Conservation (phyloP, 1,139 yeast genomes). For the Suhomyces choctaworum region DNA sequence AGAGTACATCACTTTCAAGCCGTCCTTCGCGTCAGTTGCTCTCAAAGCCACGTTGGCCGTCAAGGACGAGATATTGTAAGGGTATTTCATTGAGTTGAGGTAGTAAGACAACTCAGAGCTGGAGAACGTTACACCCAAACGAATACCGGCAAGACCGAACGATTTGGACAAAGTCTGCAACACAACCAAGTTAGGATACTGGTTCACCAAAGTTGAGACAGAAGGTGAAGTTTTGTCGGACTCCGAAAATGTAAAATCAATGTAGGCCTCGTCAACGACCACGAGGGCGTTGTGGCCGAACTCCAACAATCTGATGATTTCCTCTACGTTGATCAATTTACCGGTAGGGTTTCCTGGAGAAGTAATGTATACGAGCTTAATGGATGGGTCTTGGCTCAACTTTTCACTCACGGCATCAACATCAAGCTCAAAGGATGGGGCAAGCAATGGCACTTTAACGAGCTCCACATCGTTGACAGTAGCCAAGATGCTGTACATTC, state of each 20-base stretch:
- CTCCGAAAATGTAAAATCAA: slow-evolving; percentile 62
- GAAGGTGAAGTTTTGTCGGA: slow-evolving; percentile 45
- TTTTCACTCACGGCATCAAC: slow-evolving; percentile 54
- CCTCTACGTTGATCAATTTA: slow-evolving; percentile 50
- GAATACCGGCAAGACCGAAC: slow-evolving; percentile 92
- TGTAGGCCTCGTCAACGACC: slow-evolving; percentile 91
- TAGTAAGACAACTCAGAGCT: slow-evolving; percentile 58
- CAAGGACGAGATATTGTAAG: slow-evolving; percentile 86
- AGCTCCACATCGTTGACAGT: slow-evolving; percentile 82
- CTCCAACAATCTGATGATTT: slow-evolving; percentile 53
- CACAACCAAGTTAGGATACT: slow-evolving; percentile 81
- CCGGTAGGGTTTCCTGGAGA: slow-evolving; percentile 99
- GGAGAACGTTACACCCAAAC: slow-evolving; percentile 80
- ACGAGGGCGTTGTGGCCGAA: slow-evolving; percentile 75
- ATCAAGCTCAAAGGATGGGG: slow-evolving; percentile 66
- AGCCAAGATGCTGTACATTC: slow-evolving; percentile 94
- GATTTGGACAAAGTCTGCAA: slow-evolving; percentile 92
- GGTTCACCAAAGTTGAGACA: slow-evolving; percentile 75
- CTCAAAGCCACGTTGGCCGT: slow-evolving; percentile 75
- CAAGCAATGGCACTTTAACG: slow-evolving; percentile 63
- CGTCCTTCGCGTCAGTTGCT: slow-evolving; percentile 58
- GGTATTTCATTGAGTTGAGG: slow-evolving; percentile 90
- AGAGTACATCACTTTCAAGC: slow-evolving; percentile 59
- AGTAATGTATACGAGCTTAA: slow-evolving; percentile 81
- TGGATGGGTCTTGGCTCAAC: slow-evolving; percentile 54